Percentiles rank a stretch among this genome's conserved stretches.
Conservation (phyloP, 192 early-diverging fungal species). For the Coemansia interrupta region DNA sequence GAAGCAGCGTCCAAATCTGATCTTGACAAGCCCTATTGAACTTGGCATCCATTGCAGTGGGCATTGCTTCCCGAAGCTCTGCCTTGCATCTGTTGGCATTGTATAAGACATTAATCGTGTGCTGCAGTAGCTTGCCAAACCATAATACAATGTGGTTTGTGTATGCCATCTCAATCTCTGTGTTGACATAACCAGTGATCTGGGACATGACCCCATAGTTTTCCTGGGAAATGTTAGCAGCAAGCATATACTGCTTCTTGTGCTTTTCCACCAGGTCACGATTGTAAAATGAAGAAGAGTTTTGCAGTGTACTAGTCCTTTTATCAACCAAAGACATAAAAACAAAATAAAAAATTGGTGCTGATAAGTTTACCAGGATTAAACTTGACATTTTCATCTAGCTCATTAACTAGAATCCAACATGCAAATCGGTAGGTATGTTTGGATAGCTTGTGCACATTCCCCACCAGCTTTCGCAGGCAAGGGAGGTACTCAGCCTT, state of each 20-base stretch:
- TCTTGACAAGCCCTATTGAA: not conserved
- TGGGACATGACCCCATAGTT: not conserved
- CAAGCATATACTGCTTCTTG: not conserved
- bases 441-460: not conserved
- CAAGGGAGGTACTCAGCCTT: not conserved
- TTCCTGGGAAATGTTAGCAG: not conserved
- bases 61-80: not conserved
- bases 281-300: not conserved
- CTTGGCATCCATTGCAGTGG: not conserved
- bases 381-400: not conserved
- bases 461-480: not conserved
- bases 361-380: not conserved
- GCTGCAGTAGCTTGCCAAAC: not conserved
- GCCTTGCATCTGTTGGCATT: not conserved
- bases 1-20: not conserved
- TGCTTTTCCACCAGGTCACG: not conserved
- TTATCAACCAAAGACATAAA: not conserved
- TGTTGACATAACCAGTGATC: slow-evolving; percentile 3
- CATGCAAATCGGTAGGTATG: slow-evolving; percentile 8
- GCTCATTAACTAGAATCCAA: slow-evolving; percentile 7
- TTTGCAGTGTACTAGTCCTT: not conserved
- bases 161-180: not conserved
- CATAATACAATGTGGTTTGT: not conserved
- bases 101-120: not conserved
- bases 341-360: not conserved